phyloP scores from a whole-genome alignment of 495 filamentous ascomycete genomes.

The Hapsidospora chrysogenum region DNA sequence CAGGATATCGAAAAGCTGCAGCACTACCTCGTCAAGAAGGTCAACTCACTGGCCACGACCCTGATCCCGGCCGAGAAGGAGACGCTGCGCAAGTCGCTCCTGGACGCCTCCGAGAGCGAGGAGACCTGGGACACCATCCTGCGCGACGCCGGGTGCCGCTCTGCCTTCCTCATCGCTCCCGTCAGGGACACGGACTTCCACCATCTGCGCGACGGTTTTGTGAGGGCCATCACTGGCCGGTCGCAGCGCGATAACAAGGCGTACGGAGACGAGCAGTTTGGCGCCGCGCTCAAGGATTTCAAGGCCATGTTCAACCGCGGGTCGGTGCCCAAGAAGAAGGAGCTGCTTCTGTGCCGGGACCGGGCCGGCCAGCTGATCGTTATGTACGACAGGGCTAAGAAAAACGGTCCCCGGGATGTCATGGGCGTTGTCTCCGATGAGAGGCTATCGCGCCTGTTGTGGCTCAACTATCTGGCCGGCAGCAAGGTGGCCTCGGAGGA shows the following conservation, averaged over 20 bases:
- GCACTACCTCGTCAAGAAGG: conserved; percentile 25
- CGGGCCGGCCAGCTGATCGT: conserved; percentile 46
- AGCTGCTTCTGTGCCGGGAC: conserved; percentile 57
- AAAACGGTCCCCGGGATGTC: conserved; percentile 22
- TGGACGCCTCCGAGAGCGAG: conserved; percentile 51
- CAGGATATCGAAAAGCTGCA: conserved; percentile 47
- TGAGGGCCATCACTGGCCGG: conserved; percentile 63
- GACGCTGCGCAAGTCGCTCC: conserved; percentile 43
- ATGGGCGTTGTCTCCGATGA: conserved; percentile 62
- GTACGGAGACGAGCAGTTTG: conserved; percentile 55
- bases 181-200: conserved; percentile 80
- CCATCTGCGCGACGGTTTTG: conserved; percentile 82
- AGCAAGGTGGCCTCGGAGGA: conserved; percentile 74
- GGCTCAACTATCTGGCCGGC: conserved; percentile 81
- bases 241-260: conserved; percentile 30
- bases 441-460: conserved; percentile 62
- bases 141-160: conserved; percentile 42
- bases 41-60: conserved; percentile 56
- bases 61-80: conserved; percentile 68
- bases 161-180: conserved; percentile 63
- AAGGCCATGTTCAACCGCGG: conserved; percentile 60
- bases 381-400: conserved; percentile 43
- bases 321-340: conserved; percentile 56
- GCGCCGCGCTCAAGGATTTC: conserved; percentile 53
- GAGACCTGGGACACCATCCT: conserved; percentile 59